Evolutionary conservation across 331 rosid genomes (phyloP).

Genomic region (Ulmus americana): DNA sequence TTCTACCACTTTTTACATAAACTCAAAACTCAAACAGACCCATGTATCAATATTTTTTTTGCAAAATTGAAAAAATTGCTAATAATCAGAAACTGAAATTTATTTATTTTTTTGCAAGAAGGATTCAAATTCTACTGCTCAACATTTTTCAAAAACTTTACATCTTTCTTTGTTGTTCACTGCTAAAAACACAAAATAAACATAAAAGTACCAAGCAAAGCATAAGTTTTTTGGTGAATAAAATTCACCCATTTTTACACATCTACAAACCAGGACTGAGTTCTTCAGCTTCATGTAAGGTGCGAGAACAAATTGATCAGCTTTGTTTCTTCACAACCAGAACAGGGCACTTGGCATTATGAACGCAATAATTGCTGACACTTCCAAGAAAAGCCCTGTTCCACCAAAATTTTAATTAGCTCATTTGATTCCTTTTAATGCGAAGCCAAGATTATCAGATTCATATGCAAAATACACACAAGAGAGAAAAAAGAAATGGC

Average conservation of each 20-base stretch:
- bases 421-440: background rate
- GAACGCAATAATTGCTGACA: slow-evolving; percentile 40
- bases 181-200: no score
- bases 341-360: slow-evolving; percentile 37
- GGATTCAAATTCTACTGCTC: no score
- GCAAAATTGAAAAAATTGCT: no score
- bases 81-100: no score
- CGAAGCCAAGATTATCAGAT: background rate
- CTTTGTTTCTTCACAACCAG: slow-evolving; percentile 39
- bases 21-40: no score
- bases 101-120: no score
- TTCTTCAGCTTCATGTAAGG: background rate
- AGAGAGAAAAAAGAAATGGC: background rate
- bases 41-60: no score
- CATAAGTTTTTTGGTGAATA: background rate
- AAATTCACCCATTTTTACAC: background rate
- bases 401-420: slow-evolving; percentile 12
- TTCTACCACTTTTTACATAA: no score
- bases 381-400: slow-evolving; percentile 40
- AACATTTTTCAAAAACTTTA: no score
- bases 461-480: background rate
- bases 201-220: no score
- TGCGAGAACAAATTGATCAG: background rate
- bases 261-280: background rate
- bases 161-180: no score